Evolutionary conservation across 768 basidiomycete genomes (phyloP), one percentile per base, ranked within the genome.

Genomic region (Agaricus sinodeliciosus): DNA sequence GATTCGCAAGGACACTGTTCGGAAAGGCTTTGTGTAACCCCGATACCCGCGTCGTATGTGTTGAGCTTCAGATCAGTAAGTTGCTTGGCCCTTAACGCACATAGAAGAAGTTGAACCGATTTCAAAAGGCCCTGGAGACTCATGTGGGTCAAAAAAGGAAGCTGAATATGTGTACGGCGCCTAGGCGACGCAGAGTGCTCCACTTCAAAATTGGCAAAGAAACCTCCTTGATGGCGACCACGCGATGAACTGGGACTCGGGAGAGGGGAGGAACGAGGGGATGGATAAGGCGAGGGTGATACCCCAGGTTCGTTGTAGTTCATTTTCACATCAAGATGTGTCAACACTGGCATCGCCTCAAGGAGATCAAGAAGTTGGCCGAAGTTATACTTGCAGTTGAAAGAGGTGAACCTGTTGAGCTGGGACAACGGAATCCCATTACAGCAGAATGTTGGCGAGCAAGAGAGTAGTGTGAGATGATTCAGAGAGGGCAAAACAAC

Each of bases 351-450:
- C 52, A 54, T 54, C 11, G 45, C 45, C 31, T 39, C 52, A 42
- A 54, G 52, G 2, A 54, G 45, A 48, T 54, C 52, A 34, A 54
- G 40, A 28, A 54, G 45, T 43, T 54, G 52, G 13, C 52, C 52
- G 28, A 25, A 48, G 45, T 47, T 54, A 19, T 47, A 48, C 31
- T 54, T 54, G 46, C 41, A 47, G 45, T 54, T 46, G 18, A 31
- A 48, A 11, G 52, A 54, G 6, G 52, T 54, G 39, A 54, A 54
- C 2, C 41, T 35, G 13, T 40, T 54, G 28, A 54, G 22, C 31
- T 54, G 52, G 15, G 16, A 19, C 52, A 44, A 54, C 8, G 52
- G 52, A 13, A 54, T 31, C 6, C 52, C 52, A 31, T 42, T 48
- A 22, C 52, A 47, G 16, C 52, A 54, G 39, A 47, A 48, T 6